Base-by-base conservation (phyloP, 1,139 yeast species). In the Hanseniaspora uvarum region DNA sequence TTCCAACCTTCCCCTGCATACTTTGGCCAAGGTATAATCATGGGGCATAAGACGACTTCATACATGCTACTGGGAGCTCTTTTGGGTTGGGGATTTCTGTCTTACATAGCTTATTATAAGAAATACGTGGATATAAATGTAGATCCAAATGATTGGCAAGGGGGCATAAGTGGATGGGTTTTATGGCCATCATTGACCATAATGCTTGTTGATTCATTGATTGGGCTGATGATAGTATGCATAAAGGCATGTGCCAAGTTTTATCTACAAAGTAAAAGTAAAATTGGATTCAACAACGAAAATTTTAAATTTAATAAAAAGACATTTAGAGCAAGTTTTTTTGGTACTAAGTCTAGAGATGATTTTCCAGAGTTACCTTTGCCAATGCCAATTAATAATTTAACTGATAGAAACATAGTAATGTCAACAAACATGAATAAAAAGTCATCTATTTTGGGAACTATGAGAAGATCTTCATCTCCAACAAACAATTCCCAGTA, bases 1-100 rank as follows among this genome's bases (percentile, higher is more conserved):
- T 78, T 92, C 56, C 96, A 92, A 65, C 96, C 96, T 0, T 87
- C 96, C 0, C 97, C 98, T 0, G 97, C 98, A 0, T 92, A 92
- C 65, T 77, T 92, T 40, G 98, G 98, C 2, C 98, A 92, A 68
- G 98, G 98, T 4, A 88, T 92, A 45, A 92, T 92, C 55, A 92
- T 92, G 98, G 98, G 98, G 0, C 70, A 87, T 7, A 88, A 92
- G 1, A 89, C 97, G 0, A 95, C 89, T 0, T 75, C 86, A 3
- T 86, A 89, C 58, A 92, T 92, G 97, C 70, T 92, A 44, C 76
- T 87, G 62, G 98, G 98, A 2, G 82, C 95, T 18, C 60, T 92
- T 2, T 62, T 89, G 5, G 98, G 98, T 0, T 92, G 98, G 98
- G 95, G 79, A 0, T 69, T 92, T 1, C 70, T 92, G 31, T 94